A percentile compares a stretch with the other conserved stretches of the same genome.
phyloP scores from a whole-genome alignment of 139 green algal genomes.

The Closterium sp. region DNA sequence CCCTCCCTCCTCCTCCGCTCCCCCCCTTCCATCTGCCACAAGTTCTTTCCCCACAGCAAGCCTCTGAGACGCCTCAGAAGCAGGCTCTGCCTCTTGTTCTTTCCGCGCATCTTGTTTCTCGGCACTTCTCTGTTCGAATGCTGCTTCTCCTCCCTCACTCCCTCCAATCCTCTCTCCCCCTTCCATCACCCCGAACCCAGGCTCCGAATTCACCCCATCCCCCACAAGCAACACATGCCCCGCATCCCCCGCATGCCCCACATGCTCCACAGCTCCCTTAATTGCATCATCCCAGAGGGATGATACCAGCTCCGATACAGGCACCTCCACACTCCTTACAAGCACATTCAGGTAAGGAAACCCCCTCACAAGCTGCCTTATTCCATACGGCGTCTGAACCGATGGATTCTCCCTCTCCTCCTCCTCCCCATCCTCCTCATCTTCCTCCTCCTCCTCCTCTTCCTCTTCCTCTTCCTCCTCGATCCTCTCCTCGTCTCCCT shows the following conservation, averaged over 20 bases:
- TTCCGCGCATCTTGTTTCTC: too few relatives aligned
- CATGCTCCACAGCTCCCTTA: background rate
- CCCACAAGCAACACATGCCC: background rate
- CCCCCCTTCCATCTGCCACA: too few relatives aligned
- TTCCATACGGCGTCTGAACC: background rate
- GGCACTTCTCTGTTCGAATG: too few relatives aligned
- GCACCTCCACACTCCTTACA: background rate
- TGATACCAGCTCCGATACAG: background rate
- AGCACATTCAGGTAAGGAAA: background rate
- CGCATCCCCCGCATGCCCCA: background rate
- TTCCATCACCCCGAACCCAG: too few relatives aligned
- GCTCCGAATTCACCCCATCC: too few relatives aligned
- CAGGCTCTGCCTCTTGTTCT: too few relatives aligned
- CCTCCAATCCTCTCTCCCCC: too few relatives aligned
- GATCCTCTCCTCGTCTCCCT: background rate
- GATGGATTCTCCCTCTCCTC: background rate
- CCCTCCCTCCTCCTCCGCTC: too few relatives aligned
- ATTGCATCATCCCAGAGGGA: background rate
- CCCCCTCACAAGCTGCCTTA: background rate
- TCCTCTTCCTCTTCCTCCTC: background rate
- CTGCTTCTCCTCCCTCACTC: too few relatives aligned
- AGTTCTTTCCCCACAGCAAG: too few relatives aligned
- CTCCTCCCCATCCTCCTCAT: background rate
- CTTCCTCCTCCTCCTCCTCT: background rate
- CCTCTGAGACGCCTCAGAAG: too few relatives aligned